Percentiles rank a stretch among this genome's conserved stretches.
These are phyloP conservation scores for Saccharomycopsis oosterbeekiorum DNA, from an alignment of 805 yeast genomes.

Conservation along the genomic window DNA sequence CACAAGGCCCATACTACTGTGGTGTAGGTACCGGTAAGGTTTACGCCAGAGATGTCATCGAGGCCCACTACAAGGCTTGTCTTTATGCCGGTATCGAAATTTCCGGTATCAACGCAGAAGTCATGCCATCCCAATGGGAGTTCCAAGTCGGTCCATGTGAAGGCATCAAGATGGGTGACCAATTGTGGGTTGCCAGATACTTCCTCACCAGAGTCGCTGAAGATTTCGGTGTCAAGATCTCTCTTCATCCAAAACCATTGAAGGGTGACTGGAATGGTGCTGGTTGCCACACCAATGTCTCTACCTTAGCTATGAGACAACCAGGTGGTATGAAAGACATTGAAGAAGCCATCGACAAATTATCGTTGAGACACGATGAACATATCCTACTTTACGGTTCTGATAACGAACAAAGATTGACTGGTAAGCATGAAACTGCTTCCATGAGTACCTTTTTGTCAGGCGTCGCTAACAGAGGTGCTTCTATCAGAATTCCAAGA, in stretches of 20 bases:
- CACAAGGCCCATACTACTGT: conserved; percentile 99
- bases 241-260: conserved; percentile 98
- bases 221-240: conserved; percentile 97
- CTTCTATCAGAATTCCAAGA: conserved; percentile 97
- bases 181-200: conserved; percentile 93
- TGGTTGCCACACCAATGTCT: conserved; percentile 98
- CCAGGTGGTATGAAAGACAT: conserved; percentile 96
- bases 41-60: conserved; percentile 94
- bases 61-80: conserved; percentile 99
- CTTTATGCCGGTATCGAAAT: conserved; percentile 82
- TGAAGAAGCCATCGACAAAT: conserved; percentile 85
- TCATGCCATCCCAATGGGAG: conserved; percentile 99
- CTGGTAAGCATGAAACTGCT: conserved; percentile 98
- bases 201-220: conserved; percentile 91
- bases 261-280: conserved; percentile 99
- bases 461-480: conserved; percentile 99
- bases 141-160: conserved; percentile 98
- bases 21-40: conserved; percentile 99
- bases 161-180: conserved; percentile 96
- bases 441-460: conserved; percentile 82
- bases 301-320: conserved; percentile 81
- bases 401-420: conserved; percentile 90
- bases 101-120: conserved; percentile 98
- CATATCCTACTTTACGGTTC: conserved; percentile 92
- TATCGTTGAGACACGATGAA: conserved; percentile 93